Evolutionary conservation across 2,329 filamentous ascomycete genomes (phyloP).

Genomic region (Penicillium sp.): DNA sequence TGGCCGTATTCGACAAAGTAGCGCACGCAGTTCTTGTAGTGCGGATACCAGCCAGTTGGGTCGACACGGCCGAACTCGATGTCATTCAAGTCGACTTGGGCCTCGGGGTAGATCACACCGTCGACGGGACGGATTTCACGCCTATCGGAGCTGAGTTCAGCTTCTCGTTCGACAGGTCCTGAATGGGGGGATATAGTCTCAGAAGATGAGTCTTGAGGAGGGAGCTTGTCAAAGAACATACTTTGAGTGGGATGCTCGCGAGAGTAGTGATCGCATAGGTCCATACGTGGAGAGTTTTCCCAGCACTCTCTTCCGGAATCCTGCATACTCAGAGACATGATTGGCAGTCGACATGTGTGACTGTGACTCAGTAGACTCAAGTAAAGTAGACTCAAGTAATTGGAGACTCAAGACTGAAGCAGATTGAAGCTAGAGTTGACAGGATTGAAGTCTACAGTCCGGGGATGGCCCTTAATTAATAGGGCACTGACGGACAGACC

Average conservation of each 20-base stretch:
- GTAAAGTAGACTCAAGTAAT: not conserved
- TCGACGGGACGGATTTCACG: conserved; percentile 13
- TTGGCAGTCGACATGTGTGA: conserved; percentile 17
- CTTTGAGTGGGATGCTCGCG: conserved; percentile 24
- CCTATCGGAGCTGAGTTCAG: conserved; percentile 28
- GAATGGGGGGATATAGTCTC: conserved; percentile 14
- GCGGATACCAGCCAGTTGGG: conserved; percentile 85
- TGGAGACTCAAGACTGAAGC: not conserved
- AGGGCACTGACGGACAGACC: conserved; percentile 13
- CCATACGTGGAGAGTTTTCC: conserved; percentile 29
- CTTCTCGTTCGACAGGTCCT: conserved; percentile 26
- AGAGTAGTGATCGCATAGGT: conserved; percentile 26
- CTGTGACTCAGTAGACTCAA: too few species aligned
- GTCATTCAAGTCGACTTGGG: conserved; percentile 10
- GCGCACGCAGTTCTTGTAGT: conserved; percentile 76
- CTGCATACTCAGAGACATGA: conserved; percentile 27
- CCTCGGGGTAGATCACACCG: conserved; percentile 13
- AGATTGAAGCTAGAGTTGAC: not conserved
- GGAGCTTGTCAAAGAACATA: conserved; percentile 16
- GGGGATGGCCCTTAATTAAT: not conserved
- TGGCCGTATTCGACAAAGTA: conserved; percentile 90
- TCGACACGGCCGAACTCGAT: conserved; percentile 44
- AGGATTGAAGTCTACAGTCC: not conserved
- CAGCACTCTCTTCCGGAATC: conserved; percentile 29
- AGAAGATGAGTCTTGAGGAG: conserved; percentile 58